phyloP scores from a whole-genome alignment of 352 stramenopile genomes.

The Phytophthora pistaciae region DNA sequence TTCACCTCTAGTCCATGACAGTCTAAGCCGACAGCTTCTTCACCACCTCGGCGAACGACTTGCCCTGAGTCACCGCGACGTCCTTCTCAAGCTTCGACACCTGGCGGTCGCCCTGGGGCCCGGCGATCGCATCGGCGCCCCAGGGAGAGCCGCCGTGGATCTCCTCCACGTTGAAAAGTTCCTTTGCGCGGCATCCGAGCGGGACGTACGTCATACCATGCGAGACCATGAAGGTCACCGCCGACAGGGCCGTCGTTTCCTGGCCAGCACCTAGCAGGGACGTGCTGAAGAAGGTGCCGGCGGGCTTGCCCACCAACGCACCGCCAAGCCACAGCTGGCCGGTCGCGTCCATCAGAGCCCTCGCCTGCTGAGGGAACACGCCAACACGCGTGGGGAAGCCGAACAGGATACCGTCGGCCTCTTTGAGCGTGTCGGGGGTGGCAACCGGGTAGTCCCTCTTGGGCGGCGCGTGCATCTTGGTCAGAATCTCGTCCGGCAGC shows the following conservation, averaged over 20 bases:
- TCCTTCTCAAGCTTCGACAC: constrained; percentile 18
- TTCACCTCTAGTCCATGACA: background rate
- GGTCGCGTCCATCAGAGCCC: constrained; percentile 18
- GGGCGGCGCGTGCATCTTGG: constrained; percentile 19
- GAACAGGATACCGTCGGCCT: constrained; percentile 25
- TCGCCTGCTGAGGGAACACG: constrained; percentile 16
- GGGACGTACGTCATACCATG: constrained; percentile 24
- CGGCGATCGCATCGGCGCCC: constrained; percentile 15
- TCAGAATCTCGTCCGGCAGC: constrained; percentile 18
- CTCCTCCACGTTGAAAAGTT: constrained; percentile 19
- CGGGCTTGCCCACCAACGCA: constrained; percentile 15
- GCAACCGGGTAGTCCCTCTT: constrained; percentile 9
- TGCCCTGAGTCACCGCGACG: constrained; percentile 13
- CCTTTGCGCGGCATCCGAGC: constrained; percentile 20
- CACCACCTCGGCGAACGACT: constrained; percentile 15
- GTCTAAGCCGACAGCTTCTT: constrained; percentile 18
- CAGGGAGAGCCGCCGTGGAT: constrained; percentile 22
- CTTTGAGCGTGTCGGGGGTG: constrained; percentile 13
- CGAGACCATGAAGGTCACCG: constrained; percentile 20
- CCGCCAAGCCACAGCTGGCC: constrained; percentile 9
- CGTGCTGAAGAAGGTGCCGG: constrained; percentile 21
- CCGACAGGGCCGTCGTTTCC: constrained; percentile 13
- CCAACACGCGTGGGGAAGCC: constrained; percentile 19
- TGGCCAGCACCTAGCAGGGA: constrained; percentile 14
- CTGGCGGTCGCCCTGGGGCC: constrained; percentile 13